Percentiles rank a stretch among this genome's conserved stretches.
Evolutionary conservation across 169 alveolate species (phyloP).

Genomic region (Neospora caninum): DNA sequence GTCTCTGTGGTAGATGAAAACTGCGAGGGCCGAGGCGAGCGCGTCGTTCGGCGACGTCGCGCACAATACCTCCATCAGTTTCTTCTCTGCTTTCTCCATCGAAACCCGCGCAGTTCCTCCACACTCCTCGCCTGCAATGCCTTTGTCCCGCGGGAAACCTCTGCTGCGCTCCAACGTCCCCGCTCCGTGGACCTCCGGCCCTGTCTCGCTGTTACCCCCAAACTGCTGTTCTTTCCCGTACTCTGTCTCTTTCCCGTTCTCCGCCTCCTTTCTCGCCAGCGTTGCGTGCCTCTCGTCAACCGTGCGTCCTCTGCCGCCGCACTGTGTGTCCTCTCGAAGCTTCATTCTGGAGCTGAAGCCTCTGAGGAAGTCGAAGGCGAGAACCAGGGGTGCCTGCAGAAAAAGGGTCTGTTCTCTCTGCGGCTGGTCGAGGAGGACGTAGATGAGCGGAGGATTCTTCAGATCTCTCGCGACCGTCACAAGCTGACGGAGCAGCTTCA

Average conservation of each 20-base stretch:
- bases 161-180: too few species aligned
- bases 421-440: constrained; percentile 54
- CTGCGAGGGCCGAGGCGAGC: neutral
- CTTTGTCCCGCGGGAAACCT: neutral
- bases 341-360: neutral
- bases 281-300: too few species aligned
- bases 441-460: constrained; percentile 42
- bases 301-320: neutral
- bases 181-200: too few species aligned
- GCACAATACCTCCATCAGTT: neutral
- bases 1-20: neutral
- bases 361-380: neutral
- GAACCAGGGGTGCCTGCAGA: neutral
- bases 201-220: too few species aligned
- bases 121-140: neutral
- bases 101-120: too few species aligned
- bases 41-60: neutral
- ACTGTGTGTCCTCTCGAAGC: neutral
- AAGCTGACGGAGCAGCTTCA: constrained; percentile 59
- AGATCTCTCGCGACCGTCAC: constrained; percentile 42
- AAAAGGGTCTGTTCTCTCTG: neutral
- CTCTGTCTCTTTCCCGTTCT: too few species aligned
- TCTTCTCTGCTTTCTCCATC: neutral
- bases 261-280: too few species aligned
- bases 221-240: too few species aligned